These are phyloP conservation scores for Murraya paniculata DNA, from an alignment of 345 rosid genomes.

Conservation along the genomic window DNA sequence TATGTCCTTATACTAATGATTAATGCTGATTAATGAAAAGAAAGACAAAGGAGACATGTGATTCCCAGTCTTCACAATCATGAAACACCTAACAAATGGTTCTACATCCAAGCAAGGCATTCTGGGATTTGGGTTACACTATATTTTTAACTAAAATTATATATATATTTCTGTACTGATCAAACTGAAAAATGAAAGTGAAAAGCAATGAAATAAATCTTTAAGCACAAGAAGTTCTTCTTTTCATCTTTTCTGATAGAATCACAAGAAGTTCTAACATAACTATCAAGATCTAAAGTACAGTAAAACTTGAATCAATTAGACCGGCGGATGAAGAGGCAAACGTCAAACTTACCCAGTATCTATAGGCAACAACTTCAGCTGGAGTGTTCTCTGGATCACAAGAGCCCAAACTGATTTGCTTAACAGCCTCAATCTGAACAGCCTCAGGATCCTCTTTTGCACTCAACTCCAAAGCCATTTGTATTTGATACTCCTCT, in stretches of 20 bases:
- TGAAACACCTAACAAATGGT: background rate
- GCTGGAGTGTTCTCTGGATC: slow-evolving; percentile 79
- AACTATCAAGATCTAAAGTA: slow-evolving; percentile 9
- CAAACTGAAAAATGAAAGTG: slow-evolving; percentile 1
- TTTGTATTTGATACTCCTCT: slow-evolving; percentile 90
- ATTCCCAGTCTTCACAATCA: background rate
- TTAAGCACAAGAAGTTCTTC: background rate
- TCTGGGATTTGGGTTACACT: background rate
- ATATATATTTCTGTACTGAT: background rate
- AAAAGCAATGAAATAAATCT: background rate
- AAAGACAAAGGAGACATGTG: background rate
- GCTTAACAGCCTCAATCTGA: slow-evolving; percentile 97
- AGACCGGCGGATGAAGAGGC: slow-evolving; percentile 4
- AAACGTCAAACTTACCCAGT: slow-evolving; percentile 64
- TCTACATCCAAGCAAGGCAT: background rate
- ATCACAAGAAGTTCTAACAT: background rate
- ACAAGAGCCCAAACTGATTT: slow-evolving; percentile 80
- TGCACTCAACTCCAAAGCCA: slow-evolving; percentile 91
- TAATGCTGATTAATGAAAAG: background rate
- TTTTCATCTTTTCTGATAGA: too few species aligned
- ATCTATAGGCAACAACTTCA: slow-evolving; percentile 88
- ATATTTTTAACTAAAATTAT: background rate
- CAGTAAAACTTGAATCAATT: background rate
- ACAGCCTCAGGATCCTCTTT: slow-evolving; percentile 98
- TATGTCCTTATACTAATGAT: background rate